Conservation (phyloP, 1,284 basidiomycete genomes). For the Lentinula novae-zelandiae region DNA sequence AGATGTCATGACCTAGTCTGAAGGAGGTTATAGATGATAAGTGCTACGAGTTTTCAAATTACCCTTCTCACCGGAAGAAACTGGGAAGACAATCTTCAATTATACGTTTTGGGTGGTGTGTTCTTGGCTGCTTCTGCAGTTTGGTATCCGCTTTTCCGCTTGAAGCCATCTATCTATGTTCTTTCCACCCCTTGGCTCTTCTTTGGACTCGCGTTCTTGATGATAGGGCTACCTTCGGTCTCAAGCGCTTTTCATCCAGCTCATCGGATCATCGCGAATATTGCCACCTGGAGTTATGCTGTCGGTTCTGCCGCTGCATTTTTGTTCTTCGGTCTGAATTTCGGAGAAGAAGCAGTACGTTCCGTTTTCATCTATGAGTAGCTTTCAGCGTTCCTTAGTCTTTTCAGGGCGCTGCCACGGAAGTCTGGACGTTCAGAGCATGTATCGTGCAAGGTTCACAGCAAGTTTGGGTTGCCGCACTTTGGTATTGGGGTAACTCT, state of each 20-base stretch:
- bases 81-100: slow-evolving; percentile 74
- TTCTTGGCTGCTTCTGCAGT: slow-evolving; percentile 82
- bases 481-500: slow-evolving; percentile 93
- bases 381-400: not conserved
- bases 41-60: slow-evolving; percentile 91
- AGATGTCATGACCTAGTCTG: not conserved
- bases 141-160: slow-evolving; percentile 87
- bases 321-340: slow-evolving; percentile 91
- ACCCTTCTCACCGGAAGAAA: slow-evolving; percentile 84
- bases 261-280: slow-evolving; percentile 65
- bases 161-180: slow-evolving; percentile 84
- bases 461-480: slow-evolving; percentile 88
- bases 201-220: slow-evolving; percentile 85
- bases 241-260: slow-evolving; percentile 53
- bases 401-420: slow-evolving; percentile 78
- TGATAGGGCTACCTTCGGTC: slow-evolving; percentile 84
- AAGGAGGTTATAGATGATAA: slow-evolving; percentile 54
- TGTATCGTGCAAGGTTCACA: slow-evolving; percentile 91
- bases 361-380: not conserved
- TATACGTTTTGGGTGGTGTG: slow-evolving; percentile 87
- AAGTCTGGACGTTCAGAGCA: slow-evolving; percentile 89
- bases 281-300: slow-evolving; percentile 88
- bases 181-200: slow-evolving; percentile 86
- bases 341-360: slow-evolving; percentile 88
- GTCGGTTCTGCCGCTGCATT: slow-evolving; percentile 87